phyloP scores from a whole-genome alignment of 768 basidiomycete genomes.

The Termitomyces heimii region DNA sequence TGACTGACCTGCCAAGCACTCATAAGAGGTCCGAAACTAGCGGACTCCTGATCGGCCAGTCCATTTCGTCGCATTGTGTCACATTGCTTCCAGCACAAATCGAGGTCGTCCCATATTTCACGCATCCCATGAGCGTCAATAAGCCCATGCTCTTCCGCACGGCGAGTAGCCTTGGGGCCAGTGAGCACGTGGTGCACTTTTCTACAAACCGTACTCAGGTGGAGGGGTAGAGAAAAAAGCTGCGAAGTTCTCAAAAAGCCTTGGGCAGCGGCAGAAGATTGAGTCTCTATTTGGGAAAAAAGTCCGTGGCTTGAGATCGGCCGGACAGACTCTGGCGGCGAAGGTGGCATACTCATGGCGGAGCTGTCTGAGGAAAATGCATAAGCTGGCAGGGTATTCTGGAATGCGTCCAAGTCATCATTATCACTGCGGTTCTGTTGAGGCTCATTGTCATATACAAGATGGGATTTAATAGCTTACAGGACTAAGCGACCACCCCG shows the following conservation, averaged over 20 bases:
- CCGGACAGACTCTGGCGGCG: slow-evolving; percentile 10
- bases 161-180: slow-evolving; percentile 64
- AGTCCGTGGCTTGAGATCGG: slow-evolving; percentile 13
- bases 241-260: slow-evolving; percentile 50
- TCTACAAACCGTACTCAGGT: slow-evolving; percentile 72
- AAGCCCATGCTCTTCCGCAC: slow-evolving; percentile 42
- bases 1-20: slow-evolving; percentile 79
- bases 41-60: slow-evolving; percentile 25
- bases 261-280: slow-evolving; percentile 22
- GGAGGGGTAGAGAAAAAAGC: slow-evolving; percentile 64
- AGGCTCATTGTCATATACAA: background rate
- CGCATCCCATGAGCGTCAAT: slow-evolving; percentile 62
- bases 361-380: slow-evolving; percentile 21
- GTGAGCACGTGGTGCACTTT: slow-evolving; percentile 75
- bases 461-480: slow-evolving; percentile 35
- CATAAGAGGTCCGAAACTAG: slow-evolving; percentile 55
- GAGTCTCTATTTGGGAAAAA: slow-evolving; percentile 2
- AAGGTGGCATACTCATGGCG: slow-evolving; percentile 5
- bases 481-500: slow-evolving; percentile 80
- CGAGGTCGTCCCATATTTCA: slow-evolving; percentile 82
- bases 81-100: slow-evolving; percentile 80
- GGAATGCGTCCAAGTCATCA: slow-evolving; percentile 73
- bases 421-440: slow-evolving; percentile 40
- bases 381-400: slow-evolving; percentile 49
- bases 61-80: slow-evolving; percentile 48